phyloP scores from a whole-genome alignment of 1,284 basidiomycete genomes.

The Puccinia horiana region DNA sequence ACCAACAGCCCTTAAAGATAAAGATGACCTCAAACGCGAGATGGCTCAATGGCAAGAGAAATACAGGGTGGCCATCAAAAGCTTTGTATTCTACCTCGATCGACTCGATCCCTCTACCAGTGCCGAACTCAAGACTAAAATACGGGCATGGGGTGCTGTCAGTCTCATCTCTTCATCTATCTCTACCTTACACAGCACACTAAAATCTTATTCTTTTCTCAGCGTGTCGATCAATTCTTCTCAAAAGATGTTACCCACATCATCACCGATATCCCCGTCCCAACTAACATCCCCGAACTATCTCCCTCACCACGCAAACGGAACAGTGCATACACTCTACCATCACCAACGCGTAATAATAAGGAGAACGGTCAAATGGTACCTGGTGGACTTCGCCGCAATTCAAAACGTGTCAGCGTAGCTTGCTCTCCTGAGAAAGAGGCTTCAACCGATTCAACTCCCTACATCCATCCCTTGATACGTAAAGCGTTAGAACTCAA shows the following conservation, averaged over 20 bases:
- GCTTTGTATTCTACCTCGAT: slow-evolving; percentile 83
- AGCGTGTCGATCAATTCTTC: slow-evolving; percentile 83
- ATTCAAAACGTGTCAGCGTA: slow-evolving; percentile 9
- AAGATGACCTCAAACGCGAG: slow-evolving; percentile 41
- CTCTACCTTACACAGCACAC: slow-evolving; percentile 25
- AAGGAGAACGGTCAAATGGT: slow-evolving; percentile 67
- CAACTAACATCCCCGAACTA: slow-evolving; percentile 51
- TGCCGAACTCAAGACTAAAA: slow-evolving; percentile 64
- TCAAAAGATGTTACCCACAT: slow-evolving; percentile 81
- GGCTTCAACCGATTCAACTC: background rate
- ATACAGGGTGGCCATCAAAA: slow-evolving; percentile 80
- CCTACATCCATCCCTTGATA: slow-evolving; percentile 65
- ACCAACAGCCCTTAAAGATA: background rate
- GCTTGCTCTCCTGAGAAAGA: slow-evolving; percentile 7
- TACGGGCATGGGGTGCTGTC: slow-evolving; percentile 75
- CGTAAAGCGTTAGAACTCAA: slow-evolving; percentile 74
- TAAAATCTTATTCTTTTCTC: slow-evolving; percentile 46
- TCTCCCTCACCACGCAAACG: slow-evolving; percentile 55
- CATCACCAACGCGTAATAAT: slow-evolving; percentile 57
- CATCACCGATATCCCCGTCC: slow-evolving; percentile 68
- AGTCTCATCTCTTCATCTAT: slow-evolving; percentile 58
- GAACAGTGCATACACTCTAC: slow-evolving; percentile 55
- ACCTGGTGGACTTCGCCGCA: background rate
- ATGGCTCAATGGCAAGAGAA: slow-evolving; percentile 70
- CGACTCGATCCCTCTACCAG: slow-evolving; percentile 65